Evolutionary conservation across 257 asterid species (phyloP), one percentile per base, ranked within the genome.

Genomic region (Capsicum chinense): DNA sequence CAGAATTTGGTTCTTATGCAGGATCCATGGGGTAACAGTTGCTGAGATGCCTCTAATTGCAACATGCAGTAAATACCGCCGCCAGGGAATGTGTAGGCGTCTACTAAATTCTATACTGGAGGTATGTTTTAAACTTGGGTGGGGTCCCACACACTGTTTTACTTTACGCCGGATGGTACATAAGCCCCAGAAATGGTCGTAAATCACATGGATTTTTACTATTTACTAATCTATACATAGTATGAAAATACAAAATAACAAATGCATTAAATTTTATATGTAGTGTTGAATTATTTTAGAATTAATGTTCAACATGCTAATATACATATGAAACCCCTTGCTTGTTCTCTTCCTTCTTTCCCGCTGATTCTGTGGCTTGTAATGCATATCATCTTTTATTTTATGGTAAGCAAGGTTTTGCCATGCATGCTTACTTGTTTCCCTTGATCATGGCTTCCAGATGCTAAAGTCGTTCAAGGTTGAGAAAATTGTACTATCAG

Each of bases 21-120:
- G 99, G 91, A 90, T 97, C 87, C 99, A 97, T 35, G 97, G 99
- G 78, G 93, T 89, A 82, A 87, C 88, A 83, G 97, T 97, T 79
- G 99, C 99, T 56, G 99, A 97, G 91, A 85, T 97, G 95, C 99
- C 99, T 80, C 91, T 97, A 67, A 88, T 97, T 79, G 99, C 98
- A 84, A 97, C 99, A 58, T 97, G 99, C 88, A 93, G 95, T 87
- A 93, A 91, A 86, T 85, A 92, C 86, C 98, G 98, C 50, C 98
- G 99, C 74, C 97, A 89, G 86, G 99, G 99, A 88, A 88, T 97
- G 97, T 97, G 99, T 84, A 97, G 97, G 83, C 96, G 91, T 79
- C 92, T 97, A 48, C 87, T 97, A 86, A 89, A 88, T 86, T 89
- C 96, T 12, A 89, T 95, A 54, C 97, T 95, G 92, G 91, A 88